Conservation (phyloP, 2,329 filamentous ascomycete species). For the Aspergillus flavus region DNA sequence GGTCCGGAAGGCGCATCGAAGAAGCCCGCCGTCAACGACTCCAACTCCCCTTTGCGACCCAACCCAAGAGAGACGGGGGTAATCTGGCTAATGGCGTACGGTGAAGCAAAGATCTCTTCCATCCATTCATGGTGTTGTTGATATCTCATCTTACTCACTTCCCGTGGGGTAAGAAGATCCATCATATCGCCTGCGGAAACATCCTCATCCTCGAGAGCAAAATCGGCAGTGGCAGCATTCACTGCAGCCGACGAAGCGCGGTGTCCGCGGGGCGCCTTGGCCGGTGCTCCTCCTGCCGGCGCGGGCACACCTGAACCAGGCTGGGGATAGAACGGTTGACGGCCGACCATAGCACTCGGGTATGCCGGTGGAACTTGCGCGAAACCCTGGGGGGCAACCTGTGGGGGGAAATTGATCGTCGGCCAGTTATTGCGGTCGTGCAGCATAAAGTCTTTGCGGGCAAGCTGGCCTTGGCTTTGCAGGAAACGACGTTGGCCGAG, state of each 20-base stretch:
- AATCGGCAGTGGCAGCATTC: conserved; percentile 46
- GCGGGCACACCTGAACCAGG: conserved; percentile 31
- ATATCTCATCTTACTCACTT: conserved; percentile 85
- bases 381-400: conserved; percentile 55
- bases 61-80: conserved; percentile 83
- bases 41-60: conserved; percentile 80
- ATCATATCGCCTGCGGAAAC: conserved; percentile 84
- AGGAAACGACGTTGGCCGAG: conserved; percentile 57
- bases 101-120: conserved; percentile 93
- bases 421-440: conserved; percentile 90
- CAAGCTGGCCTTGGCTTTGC: conserved; percentile 76
- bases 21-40: conserved; percentile 79
- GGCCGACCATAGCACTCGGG: conserved; percentile 37
- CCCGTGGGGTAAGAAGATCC: conserved; percentile 83
- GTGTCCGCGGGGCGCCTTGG: conserved; percentile 46
- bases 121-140: conserved; percentile 98
- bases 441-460: conserved; percentile 92
- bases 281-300: conserved; percentile 26
- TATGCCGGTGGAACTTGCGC: conserved; percentile 50
- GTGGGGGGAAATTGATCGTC: conserved; percentile 69
- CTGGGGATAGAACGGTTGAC: conserved; percentile 40
- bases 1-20: conserved; percentile 63
- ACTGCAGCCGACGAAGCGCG: conserved; percentile 44
- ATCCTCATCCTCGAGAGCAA: conserved; percentile 79
- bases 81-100: conserved; percentile 83